These are phyloP conservation scores for Plasmodium blacklocki DNA, from an alignment of 169 alveolate species.

Conservation along the genomic window DNA sequence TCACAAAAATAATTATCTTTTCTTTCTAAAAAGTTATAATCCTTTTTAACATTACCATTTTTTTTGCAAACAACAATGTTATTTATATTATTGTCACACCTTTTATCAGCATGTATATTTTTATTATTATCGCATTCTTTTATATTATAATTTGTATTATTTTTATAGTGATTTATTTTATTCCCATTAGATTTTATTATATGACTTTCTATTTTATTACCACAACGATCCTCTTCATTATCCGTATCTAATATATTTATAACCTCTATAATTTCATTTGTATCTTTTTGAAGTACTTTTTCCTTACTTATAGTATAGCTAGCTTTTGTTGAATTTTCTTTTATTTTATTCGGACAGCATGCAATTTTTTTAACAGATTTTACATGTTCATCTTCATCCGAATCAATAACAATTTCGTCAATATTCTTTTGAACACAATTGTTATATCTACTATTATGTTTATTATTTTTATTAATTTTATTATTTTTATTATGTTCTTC, in stretches of 20 bases:
- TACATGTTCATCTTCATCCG: no score
- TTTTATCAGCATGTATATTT: conserved; percentile 60
- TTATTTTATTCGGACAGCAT: neutral
- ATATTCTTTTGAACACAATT: no score
- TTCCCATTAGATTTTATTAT: no score
- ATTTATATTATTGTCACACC: no score
- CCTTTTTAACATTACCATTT: neutral
- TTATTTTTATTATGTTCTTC: neutral
- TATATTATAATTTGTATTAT: no score
- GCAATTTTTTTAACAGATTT: no score
- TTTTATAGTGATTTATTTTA: no score
- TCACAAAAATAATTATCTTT: conserved; percentile 32
- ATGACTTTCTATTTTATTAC: neutral
- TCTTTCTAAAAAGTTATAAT: conserved; percentile 17
- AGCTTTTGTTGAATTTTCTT: neutral
- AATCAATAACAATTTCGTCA: no score
- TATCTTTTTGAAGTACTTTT: neutral
- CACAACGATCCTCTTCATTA: conserved; percentile 35
- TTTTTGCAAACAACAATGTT: no score
- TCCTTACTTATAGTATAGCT: conserved; percentile 4
- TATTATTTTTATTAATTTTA: neutral
- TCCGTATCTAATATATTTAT: conserved; percentile 80
- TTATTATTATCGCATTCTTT: neutral
- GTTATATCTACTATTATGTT: neutral
- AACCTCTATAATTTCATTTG: conserved; percentile 14